Base-by-base conservation (phyloP, 164 flowering plant species). In the Stephania cephalantha region DNA sequence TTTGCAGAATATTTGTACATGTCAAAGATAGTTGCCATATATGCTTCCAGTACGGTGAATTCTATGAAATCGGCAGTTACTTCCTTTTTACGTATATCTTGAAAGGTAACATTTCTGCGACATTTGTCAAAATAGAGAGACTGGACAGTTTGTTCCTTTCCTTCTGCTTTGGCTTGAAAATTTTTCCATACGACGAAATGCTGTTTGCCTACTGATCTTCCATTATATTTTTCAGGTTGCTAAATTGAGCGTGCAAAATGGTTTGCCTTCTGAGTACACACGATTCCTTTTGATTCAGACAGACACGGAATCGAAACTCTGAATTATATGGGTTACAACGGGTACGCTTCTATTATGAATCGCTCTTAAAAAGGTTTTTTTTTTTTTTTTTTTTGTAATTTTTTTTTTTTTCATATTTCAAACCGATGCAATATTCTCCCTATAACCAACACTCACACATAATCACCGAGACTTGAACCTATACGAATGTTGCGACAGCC, bases 251-350 rank as follows among this genome's bases (percentile, higher is more conserved):
- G 76, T 85, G 30, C 87, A 78, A 71, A 80, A 77, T 75, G 84
- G 88, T 12, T 20, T 88, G 52, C 35, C 84, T 7, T 90, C 91
- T 7, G 99, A 95, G 80, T 91, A 84, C 71, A 92, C 98, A 3
- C 83, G 79, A 4, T 89, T 93, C 93, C 67, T 80, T 74, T 52
- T 93, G 71, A 68, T 85, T 29, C 87, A 85, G 85, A 72, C 82
- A 4, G 79, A 81, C 12, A 79, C 65, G 78, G 76, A 82, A 77
- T 69, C 71, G 70, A 71, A 79, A 71, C 25, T 69, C 73, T 9
- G 84, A 79, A 75, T 13, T 85, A 58, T 73, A 67, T 74, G 83
- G 73, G 72, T 52, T 3, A 8, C 48, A 74, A 46, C 73, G 82
- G 89, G 90, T 88, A 81, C 52, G 77, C 53, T 77, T 77, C 69